Base-by-base conservation (phyloP, 2,329 filamentous ascomycete genomes). In the Aspergillus aculeatinus region DNA sequence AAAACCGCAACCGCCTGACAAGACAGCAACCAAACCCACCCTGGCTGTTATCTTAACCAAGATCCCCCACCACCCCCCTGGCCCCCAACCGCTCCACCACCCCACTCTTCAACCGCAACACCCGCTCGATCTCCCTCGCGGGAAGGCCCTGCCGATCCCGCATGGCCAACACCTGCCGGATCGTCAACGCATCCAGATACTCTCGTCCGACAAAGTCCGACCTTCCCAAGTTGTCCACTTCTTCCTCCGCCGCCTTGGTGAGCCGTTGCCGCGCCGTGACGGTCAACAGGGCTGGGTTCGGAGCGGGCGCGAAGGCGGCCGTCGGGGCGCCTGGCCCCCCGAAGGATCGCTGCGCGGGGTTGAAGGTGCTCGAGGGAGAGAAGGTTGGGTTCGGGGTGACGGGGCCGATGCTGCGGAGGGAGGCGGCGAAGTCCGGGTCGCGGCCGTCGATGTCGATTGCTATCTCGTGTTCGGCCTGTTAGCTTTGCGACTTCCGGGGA, bases 401-500 rank as follows among this genome's bases (percentile, higher is more conserved):
- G 57, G 84, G 81, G 59, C 85, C 86, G 60, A 88, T 77, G 50
- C 76, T 78, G 67, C 87, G 89, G 63, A 98, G 90, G 65, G 92
- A 96, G 72, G 86, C 88, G 81, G 93, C 90, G 85, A 82, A 94
- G 69, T 83, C 79, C 1, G 85, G 85, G 69, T 88, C 85, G 60
- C 81, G 82, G 58, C 80, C 85, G 69, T 88, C 86, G 68, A 85
- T 79, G 66, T 87, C 83, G 63, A 87, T 82, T 53, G 81, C 83
- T 83, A 57, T 48, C 27, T 54, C 12, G 53, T 44, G 27, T 51
- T 21, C 10, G 7, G 21, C 29, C 7, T 5, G 58, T 51, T 56
- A 51, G 39, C 57, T 56, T 56, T 9, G n/a, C 7, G 23, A 39
- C 47, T 57, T 29, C 27, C 1, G 27, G 27, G 7, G 27, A 29